These are phyloP conservation scores for Bruguiera hainesii DNA, from an alignment of 441 rosid genomes.

Conservation along the genomic window DNA sequence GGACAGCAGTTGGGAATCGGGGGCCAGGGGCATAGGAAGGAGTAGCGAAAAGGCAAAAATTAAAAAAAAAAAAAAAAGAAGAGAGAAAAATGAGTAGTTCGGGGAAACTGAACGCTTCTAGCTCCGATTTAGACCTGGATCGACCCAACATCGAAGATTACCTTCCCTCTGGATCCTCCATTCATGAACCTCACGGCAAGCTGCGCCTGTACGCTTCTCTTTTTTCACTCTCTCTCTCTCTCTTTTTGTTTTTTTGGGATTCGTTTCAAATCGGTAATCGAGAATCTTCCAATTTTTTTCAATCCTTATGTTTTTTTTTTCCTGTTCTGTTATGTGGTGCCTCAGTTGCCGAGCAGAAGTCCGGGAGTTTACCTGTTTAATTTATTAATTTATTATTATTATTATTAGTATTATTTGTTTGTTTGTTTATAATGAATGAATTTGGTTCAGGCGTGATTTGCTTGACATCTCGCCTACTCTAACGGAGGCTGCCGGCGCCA, in stretches of 20 bases:
- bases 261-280: neutral
- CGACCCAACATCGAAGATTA: slow-evolving; percentile 89
- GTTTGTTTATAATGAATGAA: neutral
- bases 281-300: neutral
- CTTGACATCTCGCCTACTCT: slow-evolving; percentile 68
- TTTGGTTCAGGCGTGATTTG: slow-evolving; percentile 49
- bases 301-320: neutral
- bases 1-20: too few species aligned
- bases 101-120: slow-evolving; percentile 48
- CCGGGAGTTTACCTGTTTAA: neutral
- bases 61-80: neutral
- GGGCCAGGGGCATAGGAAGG: too few species aligned
- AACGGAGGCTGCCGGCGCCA: slow-evolving; percentile 89
- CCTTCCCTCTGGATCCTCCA: slow-evolving; percentile 84
- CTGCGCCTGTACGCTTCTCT: slow-evolving; percentile 58
- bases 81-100: slow-evolving; percentile 14
- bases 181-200: slow-evolving; percentile 72
- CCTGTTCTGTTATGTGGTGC: neutral
- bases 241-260: neutral
- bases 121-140: slow-evolving; percentile 85
- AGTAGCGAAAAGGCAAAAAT: neutral
- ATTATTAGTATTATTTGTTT: too few species aligned
- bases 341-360: neutral
- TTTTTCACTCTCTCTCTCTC: neutral
- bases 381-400: neutral